Conservation (phyloP, 2,329 filamentous ascomycete species). For the Chrysoporthe puriensis region DNA sequence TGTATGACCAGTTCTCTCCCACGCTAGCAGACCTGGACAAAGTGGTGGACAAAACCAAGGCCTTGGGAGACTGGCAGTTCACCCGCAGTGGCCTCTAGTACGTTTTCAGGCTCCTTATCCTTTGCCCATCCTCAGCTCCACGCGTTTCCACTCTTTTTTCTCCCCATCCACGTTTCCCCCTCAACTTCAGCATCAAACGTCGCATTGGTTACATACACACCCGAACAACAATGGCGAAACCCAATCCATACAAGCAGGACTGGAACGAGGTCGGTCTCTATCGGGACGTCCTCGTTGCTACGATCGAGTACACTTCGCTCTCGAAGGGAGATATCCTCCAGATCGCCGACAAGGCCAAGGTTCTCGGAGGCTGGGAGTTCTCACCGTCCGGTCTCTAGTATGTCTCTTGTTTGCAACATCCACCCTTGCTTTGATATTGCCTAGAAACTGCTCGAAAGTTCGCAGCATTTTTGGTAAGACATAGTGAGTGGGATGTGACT, state of each 20-base stretch:
- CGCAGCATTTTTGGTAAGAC: background rate
- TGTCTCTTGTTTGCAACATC: background rate
- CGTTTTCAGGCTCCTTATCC: background rate
- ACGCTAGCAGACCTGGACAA: constrained; percentile 31
- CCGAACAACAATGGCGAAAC: constrained; percentile 5
- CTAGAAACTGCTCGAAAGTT: background rate
- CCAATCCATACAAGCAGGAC: constrained; percentile 31
- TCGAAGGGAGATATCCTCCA: constrained; percentile 32
- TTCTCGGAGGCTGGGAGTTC: constrained; percentile 33
- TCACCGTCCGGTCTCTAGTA: constrained; percentile 33
- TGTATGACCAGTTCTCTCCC: constrained; percentile 44
- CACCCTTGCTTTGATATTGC: background rate
- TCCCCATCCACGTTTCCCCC: background rate
- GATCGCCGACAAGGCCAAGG: constrained; percentile 32
- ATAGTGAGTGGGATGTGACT: background rate
- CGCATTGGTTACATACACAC: background rate
- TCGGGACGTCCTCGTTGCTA: constrained; percentile 47
- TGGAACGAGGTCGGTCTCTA: constrained; percentile 48
- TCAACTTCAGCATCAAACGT: background rate
- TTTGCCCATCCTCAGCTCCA: background rate
- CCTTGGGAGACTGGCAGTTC: constrained; percentile 31
- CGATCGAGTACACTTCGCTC: constrained; percentile 44
- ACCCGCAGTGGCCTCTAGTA: constrained; percentile 31
- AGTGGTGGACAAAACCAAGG: constrained; percentile 31
- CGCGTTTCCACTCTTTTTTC: background rate